Evolutionary conservation across 768 basidiomycete genomes (phyloP).

Genomic region (Hygrophorus pudorinus): DNA sequence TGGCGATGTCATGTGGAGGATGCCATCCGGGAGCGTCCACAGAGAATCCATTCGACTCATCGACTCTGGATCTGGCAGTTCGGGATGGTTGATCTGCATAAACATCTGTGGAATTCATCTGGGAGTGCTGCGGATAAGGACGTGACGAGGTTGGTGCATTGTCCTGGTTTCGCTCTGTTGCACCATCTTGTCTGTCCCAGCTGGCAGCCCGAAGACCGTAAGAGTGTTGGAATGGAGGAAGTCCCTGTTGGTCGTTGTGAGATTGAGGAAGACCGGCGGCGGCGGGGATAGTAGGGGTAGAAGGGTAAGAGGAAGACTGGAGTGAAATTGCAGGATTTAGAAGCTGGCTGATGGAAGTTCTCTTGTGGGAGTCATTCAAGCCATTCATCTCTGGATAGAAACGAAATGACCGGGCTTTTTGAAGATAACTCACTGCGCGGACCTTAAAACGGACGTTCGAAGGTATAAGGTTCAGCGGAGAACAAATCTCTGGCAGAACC

Average conservation of each 20-base stretch:
- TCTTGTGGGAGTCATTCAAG: conserved; percentile 11
- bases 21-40: conserved; percentile 22
- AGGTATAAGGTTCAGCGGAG: background rate
- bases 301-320: conserved; percentile 2
- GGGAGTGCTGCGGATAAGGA: conserved; percentile 18
- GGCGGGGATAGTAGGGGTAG: background rate
- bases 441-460: conserved; percentile 4
- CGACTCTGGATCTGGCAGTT: conserved; percentile 22
- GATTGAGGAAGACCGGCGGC: background rate
- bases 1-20: conserved; percentile 19
- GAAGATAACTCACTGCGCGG: conserved; percentile 5
- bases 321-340: conserved; percentile 9
- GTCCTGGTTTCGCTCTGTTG: conserved; percentile 26
- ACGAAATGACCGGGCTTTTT: background rate
- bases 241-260: conserved; percentile 7
- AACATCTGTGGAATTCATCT: conserved; percentile 10
- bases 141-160: conserved; percentile 26
- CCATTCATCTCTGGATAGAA: conserved; percentile 9
- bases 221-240: conserved; percentile 12
- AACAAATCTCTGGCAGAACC: too few relatives aligned
- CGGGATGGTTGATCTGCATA: conserved; percentile 25
- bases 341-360: conserved; percentile 12
- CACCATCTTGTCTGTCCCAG: conserved; percentile 30
- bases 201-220: conserved; percentile 55
- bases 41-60: conserved; percentile 19